phyloP scores from a whole-genome alignment of 1,284 basidiomycete genomes.

The Sporisorium exsertum region DNA sequence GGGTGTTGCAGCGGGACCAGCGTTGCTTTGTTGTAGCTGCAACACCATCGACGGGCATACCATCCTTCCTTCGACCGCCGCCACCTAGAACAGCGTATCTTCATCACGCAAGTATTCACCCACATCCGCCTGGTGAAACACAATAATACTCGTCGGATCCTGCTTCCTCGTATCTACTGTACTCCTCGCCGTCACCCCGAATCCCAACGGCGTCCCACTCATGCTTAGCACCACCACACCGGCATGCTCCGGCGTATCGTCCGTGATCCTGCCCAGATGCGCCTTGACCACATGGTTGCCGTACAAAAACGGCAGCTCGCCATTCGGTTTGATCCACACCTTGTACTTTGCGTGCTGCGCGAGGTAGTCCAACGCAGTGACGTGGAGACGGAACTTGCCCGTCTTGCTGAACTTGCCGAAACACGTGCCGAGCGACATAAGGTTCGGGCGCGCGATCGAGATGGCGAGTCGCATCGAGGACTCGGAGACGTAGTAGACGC shows the following conservation, averaged over 20 bases:
- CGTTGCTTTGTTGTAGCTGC: background rate
- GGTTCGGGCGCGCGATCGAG: slow-evolving; percentile 89
- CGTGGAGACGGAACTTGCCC: slow-evolving; percentile 96
- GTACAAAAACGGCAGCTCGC: slow-evolving; percentile 98
- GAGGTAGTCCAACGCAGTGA: slow-evolving; percentile 91
- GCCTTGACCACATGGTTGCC: slow-evolving; percentile 99
- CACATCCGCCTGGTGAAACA: slow-evolving; percentile 89
- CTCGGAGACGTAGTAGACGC: slow-evolving; percentile 67
- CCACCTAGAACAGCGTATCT: slow-evolving; percentile 57
- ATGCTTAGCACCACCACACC: slow-evolving; percentile 97
- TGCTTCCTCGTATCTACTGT: slow-evolving; percentile 96
- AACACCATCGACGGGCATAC: too few species aligned
- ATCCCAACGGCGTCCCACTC: slow-evolving; percentile 85
- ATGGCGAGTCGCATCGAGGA: slow-evolving; percentile 86
- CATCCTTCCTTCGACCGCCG: too few species aligned
- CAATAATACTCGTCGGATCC: slow-evolving; percentile 97
- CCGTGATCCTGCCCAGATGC: slow-evolving; percentile 97
- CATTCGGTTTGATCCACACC: slow-evolving; percentile 99
- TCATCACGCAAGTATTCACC: slow-evolving; percentile 69
- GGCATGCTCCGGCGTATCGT: slow-evolving; percentile 98
- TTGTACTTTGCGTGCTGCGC: slow-evolving; percentile 99
- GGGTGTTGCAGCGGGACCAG: background rate
- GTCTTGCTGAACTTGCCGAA: slow-evolving; percentile 98
- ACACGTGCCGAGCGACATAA: slow-evolving; percentile 93
- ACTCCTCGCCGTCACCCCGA: slow-evolving; percentile 95